phyloP scores from a whole-genome alignment of 2,329 filamentous ascomycete species.

The Trichocomaceae sp. region DNA sequence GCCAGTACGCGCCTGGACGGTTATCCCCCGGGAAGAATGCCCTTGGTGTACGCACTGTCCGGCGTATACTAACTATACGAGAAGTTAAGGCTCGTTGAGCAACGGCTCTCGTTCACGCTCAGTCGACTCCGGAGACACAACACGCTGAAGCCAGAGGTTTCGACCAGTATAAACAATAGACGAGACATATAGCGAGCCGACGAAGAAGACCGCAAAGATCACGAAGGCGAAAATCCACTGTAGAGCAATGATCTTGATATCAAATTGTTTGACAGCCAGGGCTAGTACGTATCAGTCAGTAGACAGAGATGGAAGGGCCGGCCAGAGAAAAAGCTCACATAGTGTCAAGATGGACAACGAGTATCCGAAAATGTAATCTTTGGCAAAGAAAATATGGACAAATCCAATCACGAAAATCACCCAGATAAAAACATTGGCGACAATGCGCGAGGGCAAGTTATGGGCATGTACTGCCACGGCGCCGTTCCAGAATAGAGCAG shows the following conservation, averaged over 20 bases:
- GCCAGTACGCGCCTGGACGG: no score
- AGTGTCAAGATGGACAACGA: conserved; percentile 66
- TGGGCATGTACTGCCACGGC: conserved; percentile 70
- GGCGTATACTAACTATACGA: neutral
- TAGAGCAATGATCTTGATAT: conserved; percentile 64
- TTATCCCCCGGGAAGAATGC: no score
- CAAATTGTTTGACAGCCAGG: conserved; percentile 71
- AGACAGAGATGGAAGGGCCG: neutral
- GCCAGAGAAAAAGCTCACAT: conserved; percentile 43
- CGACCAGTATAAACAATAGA: conserved; percentile 29
- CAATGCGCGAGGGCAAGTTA: conserved; percentile 63
- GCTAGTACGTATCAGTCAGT: conserved; percentile 23
- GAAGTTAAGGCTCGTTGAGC: conserved; percentile 37
- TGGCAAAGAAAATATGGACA: conserved; percentile 68
- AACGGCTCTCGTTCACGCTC: conserved; percentile 51
- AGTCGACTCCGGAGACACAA: conserved; percentile 32
- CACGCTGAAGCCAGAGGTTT: conserved; percentile 29
- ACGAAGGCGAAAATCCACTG: conserved; percentile 92
- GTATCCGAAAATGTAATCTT: conserved; percentile 73
- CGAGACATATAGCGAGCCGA: conserved; percentile 52
- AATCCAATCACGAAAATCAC: conserved; percentile 67
- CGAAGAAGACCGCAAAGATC: conserved; percentile 69
- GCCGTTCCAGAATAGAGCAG: conserved; percentile 83
- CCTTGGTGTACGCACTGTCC: no score
- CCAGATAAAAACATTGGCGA: conserved; percentile 87